Evolutionary conservation across 139 green algal genomes (phyloP), one percentile per base, ranked within the genome.

Genomic region (Chlorella sp.): DNA sequence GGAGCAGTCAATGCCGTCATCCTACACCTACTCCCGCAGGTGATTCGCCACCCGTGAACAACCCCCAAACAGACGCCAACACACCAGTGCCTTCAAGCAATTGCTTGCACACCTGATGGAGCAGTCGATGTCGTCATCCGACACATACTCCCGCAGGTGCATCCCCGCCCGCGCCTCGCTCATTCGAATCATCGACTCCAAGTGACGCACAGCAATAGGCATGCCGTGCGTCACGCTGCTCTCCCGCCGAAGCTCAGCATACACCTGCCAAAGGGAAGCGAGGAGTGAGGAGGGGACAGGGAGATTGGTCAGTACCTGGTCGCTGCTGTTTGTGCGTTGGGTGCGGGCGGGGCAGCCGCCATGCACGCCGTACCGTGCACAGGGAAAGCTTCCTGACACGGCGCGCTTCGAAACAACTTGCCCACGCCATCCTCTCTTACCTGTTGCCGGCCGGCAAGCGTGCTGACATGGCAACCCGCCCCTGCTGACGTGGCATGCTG

Each of bases 121-220:
- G n/a, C n/a, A n/a, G n/a, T n/a, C n/a, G n/a, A n/a, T n/a, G 94
- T 99, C 97, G n/a, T 95, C 89, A 34, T 96, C 93, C 1, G 91
- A 93, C 60, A 99, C 98, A 42, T 96, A 95, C 37, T 97, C 93
- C 24, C 97, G 93, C 88, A 99, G 94, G 93, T 99, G 98, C 97
- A 99, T 99, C 81, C 92, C 91, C 0, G 98, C 98, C 57, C 98
- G 95, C 66, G 98, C 96, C 95, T 99, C 98, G 0, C 92, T 89
- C 98, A 99, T 99, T 91, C 98, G 97, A 84, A 99, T 98, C 92
- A 99, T 98, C 60, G 81, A 95, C 95, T 99, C 98, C 73, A 99
- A 90, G 95, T 99, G 98, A 22, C 98, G 96, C 90, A 94, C 98
- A 32, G 98, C 98, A 26, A 99, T 97, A 57, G 98, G 97, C 96